Percentiles rank a stretch among this genome's conserved stretches.
Evolutionary conservation across 2,329 filamentous ascomycete species (phyloP).

Genomic region (Clathrospora elynae): DNA sequence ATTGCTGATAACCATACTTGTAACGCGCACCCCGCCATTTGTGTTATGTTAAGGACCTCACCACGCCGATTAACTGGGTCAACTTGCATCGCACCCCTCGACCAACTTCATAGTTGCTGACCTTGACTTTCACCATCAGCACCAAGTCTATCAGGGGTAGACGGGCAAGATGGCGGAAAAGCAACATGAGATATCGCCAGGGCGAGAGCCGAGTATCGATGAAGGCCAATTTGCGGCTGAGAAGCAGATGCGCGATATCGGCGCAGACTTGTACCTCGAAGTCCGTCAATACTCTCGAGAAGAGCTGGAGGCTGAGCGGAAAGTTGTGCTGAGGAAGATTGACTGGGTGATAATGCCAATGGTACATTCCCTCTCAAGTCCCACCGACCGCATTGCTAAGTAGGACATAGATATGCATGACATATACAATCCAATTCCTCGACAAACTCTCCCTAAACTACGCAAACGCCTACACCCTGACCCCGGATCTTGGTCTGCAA

Average conservation of each 20-base stretch:
- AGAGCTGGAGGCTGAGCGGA: conserved; percentile 52
- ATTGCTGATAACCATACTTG: conserved; percentile 3
- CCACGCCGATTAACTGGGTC: background rate
- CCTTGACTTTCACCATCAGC: background rate
- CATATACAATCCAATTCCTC: conserved; percentile 56
- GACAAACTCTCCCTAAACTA: conserved; percentile 52
- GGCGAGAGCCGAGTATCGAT: conserved; percentile 32
- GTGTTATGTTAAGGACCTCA: background rate
- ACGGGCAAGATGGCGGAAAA: conserved; percentile 30
- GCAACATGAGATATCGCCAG: conserved; percentile 27
- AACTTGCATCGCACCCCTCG: background rate
- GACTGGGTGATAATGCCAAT: conserved; percentile 57
- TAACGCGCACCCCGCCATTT: background rate
- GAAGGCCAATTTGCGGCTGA: conserved; percentile 36
- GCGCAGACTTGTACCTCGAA: conserved; percentile 54
- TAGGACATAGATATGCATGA: conserved; percentile 42
- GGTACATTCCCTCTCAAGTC: conserved; percentile 27
- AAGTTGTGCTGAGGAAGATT: conserved; percentile 51
- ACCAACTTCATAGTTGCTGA: no score
- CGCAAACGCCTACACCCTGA: conserved; percentile 47
- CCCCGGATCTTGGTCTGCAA: conserved; percentile 44
- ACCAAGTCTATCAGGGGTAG: background rate
- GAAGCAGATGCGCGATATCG: conserved; percentile 52
- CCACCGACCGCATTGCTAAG: background rate
- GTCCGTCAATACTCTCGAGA: conserved; percentile 51